These are phyloP conservation scores for Gynochthodes officinalis DNA, from an alignment of 257 asterid species.

Conservation along the genomic window DNA sequence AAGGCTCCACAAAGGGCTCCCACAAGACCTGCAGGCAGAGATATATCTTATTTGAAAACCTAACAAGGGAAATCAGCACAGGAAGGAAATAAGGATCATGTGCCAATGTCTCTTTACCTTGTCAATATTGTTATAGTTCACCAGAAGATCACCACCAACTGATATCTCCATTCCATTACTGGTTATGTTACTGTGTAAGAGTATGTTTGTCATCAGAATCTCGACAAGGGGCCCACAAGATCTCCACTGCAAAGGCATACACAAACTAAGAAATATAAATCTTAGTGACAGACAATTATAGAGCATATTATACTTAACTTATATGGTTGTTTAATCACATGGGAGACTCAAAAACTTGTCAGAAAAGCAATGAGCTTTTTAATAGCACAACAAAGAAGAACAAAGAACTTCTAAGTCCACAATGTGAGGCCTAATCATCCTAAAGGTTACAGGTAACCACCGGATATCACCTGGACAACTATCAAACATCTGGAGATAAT, in stretches of 20 bases:
- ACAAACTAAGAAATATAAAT: conserved; percentile 3
- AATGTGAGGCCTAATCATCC: too few species aligned
- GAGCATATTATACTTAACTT: background rate
- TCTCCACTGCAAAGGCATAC: conserved; percentile 47
- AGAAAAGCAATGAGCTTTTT: background rate
- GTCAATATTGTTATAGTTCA: conserved; percentile 83
- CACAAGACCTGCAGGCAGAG: conserved; percentile 61
- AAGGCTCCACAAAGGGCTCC: conserved; percentile 95
- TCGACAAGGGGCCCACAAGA: conserved; percentile 86
- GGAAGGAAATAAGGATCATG: background rate
- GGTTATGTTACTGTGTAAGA: conserved; percentile 34
- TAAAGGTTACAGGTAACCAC: too few species aligned
- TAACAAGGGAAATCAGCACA: conserved; percentile 10
- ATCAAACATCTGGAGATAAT: too few species aligned
- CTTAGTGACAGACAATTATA: background rate
- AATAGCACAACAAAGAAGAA: background rate
- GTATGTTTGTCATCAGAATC: conserved; percentile 49
- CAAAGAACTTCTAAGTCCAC: too few species aligned
- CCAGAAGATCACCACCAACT: conserved; percentile 69
- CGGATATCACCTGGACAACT: background rate
- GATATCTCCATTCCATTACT: conserved; percentile 56
- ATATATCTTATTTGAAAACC: conserved; percentile 8
- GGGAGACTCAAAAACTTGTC: background rate
- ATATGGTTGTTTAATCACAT: background rate
- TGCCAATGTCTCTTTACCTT: conserved; percentile 47